These are phyloP conservation scores for Rhipidocladum racemiflorum DNA, from an alignment of 176 grass and related monocot species.

Conservation along the genomic window DNA sequence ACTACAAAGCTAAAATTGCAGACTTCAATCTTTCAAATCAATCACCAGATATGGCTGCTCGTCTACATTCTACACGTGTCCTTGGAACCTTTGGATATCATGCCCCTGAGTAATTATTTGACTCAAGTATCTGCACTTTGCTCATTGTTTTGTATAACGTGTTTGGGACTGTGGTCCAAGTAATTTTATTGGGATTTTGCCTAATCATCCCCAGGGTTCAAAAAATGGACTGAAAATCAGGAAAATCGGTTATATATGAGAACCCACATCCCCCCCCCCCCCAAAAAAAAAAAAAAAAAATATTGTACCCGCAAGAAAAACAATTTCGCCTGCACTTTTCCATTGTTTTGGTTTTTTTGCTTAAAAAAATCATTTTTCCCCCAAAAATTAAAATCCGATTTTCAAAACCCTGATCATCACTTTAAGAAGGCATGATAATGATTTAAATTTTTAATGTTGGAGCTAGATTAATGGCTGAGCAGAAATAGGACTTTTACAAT, in stretches of 20 bases:
- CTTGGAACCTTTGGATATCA: slow-evolving; percentile 76
- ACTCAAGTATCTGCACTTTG: slow-evolving; percentile 4
- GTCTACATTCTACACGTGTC: slow-evolving; percentile 68
- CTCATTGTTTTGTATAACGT: slow-evolving; percentile 6
- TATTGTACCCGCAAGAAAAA: too few species aligned
- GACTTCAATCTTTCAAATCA: slow-evolving; percentile 78
- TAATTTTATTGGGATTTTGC: neutral
- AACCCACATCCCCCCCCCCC: too few species aligned
- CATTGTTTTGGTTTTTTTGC: too few species aligned
- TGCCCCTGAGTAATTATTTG: slow-evolving; percentile 69
- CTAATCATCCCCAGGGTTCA: neutral
- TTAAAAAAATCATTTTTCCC: too few species aligned
- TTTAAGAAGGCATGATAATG: neutral
- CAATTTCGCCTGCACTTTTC: too few species aligned
- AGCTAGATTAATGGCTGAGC: neutral
- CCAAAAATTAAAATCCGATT: too few species aligned
- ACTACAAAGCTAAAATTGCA: slow-evolving; percentile 73
- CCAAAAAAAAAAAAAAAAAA: too few species aligned
- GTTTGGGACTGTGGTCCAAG: neutral
- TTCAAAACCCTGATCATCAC: neutral
- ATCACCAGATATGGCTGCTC: slow-evolving; percentile 73
- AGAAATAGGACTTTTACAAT: neutral
- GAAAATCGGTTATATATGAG: too few species aligned
- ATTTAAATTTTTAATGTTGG: neutral
- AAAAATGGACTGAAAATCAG: too few species aligned